Evolutionary conservation across 768 basidiomycete genomes (phyloP), one percentile per base, ranked within the genome.

Genomic region (Flagelloscypha sp.): DNA sequence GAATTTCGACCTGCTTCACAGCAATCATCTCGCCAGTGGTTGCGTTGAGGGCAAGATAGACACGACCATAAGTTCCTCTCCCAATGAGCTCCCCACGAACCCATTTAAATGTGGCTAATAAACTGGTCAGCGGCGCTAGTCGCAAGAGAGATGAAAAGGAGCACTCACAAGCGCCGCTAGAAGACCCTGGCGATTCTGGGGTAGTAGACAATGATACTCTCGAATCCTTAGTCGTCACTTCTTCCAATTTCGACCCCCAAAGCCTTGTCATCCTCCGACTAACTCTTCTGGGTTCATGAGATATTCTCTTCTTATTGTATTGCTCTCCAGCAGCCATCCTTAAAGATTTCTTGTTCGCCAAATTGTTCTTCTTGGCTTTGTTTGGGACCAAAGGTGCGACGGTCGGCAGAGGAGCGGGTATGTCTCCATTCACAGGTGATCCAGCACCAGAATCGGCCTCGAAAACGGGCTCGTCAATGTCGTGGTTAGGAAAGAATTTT

Each of bases 1-100:
- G 94, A 39, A 93, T 74, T 56, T 98, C 95, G 30, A 99, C 95
- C 59, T 98, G 95, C 60, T 99, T 99, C 45, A 99, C 95, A 12
- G 95, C 95, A 49, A 98, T 92, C 88, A 97, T 94, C 60, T 98
- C 93, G 38, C 92, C 92, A 0, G 92, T 94, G 3, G 88, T 92
- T 21, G 87, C 89, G 54, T 98, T 98, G 40, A 98, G 66, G 12
- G 89, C 95, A 36, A 98, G 76, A 52, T 97, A 99, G 19, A 99
- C 95, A 27, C 86, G 78, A 9, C 95, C 95, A 50, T 93, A 99
- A 9, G 92, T 93, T 17, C 95, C 95, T 52, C 87, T 89, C 21
- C 95, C 95, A 43, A 99, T 97, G 24, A 98, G 70, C 59, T 97
- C 92, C 35, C 95, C 95, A 48, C 94, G 84, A 24, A 97, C 87